Percentiles rank a stretch among this genome's conserved stretches.
These are phyloP conservation scores for Diaporthe aspalathi DNA, from an alignment of 2,329 filamentous ascomycete species.

Conservation along the genomic window DNA sequence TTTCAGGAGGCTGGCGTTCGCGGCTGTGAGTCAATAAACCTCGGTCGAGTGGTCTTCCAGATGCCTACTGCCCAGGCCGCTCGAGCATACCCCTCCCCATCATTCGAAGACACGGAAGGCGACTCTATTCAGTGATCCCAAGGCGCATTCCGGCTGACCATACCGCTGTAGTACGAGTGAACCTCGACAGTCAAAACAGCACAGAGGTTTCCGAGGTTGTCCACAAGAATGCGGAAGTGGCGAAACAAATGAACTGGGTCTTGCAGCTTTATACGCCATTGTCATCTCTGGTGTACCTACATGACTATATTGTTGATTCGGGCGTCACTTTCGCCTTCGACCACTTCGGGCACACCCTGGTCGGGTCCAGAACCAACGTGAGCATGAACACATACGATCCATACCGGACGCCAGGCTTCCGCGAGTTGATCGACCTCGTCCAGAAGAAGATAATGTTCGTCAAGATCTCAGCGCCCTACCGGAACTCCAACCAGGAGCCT, in stretches of 20 bases:
- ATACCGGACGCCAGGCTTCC: slow-evolving; percentile 13
- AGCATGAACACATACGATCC: slow-evolving; percentile 25
- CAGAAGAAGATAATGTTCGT: slow-evolving; percentile 17
- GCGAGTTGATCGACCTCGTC: slow-evolving; percentile 16
- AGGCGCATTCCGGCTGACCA: background rate
- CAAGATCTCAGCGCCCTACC: slow-evolving; percentile 16
- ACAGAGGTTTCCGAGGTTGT: slow-evolving; percentile 8
- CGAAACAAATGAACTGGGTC: background rate
- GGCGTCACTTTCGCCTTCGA: slow-evolving; percentile 16
- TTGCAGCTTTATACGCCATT: slow-evolving; percentile 13
- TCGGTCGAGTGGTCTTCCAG: background rate
- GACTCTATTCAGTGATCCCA: background rate
- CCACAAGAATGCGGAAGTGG: slow-evolving; percentile 6
- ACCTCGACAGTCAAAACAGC: slow-evolving; percentile 11
- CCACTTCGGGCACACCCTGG: slow-evolving; percentile 24
- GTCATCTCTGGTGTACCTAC: slow-evolving; percentile 1
- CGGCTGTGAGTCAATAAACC: background rate
- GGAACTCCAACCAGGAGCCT: slow-evolving; percentile 2
- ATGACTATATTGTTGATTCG: background rate
- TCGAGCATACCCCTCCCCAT: too few relatives aligned
- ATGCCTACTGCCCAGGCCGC: too few relatives aligned
- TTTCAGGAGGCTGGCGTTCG: slow-evolving; percentile 18
- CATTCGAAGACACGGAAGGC: too few relatives aligned
- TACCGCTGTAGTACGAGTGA: background rate
- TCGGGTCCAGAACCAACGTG: slow-evolving; percentile 23